Evolutionary conservation across 2,329 filamentous ascomycete species (phyloP).

Genomic region (Malbranchea cinnamomea): DNA sequence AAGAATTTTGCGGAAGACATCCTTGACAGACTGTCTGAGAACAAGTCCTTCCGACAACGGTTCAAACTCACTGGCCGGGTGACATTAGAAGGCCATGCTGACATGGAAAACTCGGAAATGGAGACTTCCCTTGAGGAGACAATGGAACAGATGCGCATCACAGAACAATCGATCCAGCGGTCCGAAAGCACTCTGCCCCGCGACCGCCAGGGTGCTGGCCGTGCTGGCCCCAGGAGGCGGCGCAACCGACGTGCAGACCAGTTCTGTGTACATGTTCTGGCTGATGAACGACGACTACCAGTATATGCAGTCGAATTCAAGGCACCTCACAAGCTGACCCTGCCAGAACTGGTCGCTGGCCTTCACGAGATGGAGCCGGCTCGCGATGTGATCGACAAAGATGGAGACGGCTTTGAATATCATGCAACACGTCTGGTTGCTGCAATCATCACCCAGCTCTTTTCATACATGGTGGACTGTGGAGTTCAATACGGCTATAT

Average conservation of each 20-base stretch:
- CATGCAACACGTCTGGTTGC: conserved; percentile 14
- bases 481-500: conserved; percentile 17
- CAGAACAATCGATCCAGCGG: too few relatives aligned
- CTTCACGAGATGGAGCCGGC: conserved; percentile 14
- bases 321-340: conserved; percentile 15
- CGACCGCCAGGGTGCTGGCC: too few relatives aligned
- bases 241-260: conserved; percentile 14
- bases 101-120: conserved; percentile 16
- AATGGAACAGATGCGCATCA: too few relatives aligned
- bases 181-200: too few relatives aligned
- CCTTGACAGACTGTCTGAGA: conserved; percentile 15
- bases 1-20: conserved; percentile 24
- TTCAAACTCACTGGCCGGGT: conserved; percentile 21
- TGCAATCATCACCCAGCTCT: conserved; percentile 17
- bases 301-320: conserved; percentile 17
- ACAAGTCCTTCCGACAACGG: conserved; percentile 15
- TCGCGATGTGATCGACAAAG: conserved; percentile 14
- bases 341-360: conserved; percentile 14
- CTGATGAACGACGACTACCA: conserved; percentile 11
- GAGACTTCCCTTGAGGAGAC: too few relatives aligned
- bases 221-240: too few relatives aligned
- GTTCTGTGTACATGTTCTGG: conserved; percentile 14
- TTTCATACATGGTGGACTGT: conserved; percentile 16
- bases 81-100: conserved; percentile 26
- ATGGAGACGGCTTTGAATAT: conserved; percentile 15